These are phyloP conservation scores for Debaryomyces udenii DNA, from an alignment of 1,139 yeast species.

Conservation along the genomic window DNA sequence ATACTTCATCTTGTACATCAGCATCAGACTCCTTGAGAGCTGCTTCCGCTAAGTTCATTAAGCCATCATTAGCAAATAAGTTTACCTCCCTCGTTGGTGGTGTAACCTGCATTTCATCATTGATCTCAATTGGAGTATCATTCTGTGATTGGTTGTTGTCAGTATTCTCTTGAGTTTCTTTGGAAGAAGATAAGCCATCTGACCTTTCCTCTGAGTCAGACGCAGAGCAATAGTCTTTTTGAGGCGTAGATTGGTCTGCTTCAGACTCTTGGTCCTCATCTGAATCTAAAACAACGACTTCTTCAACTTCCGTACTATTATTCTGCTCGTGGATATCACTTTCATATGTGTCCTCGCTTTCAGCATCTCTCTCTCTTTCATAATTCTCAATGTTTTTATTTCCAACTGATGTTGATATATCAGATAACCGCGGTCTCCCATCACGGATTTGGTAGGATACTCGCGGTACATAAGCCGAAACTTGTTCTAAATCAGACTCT, in stretches of 20 bases:
- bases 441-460: not conserved
- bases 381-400: not conserved
- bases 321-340: constrained; percentile 2
- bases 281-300: not conserved
- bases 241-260: too few species aligned
- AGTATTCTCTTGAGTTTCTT: too few species aligned
- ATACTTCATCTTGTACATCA: not conserved
- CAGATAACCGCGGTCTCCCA: not conserved
- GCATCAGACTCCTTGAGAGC: constrained; percentile 12
- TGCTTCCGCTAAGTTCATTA: constrained; percentile 17
- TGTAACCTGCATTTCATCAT: too few species aligned
- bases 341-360: not conserved
- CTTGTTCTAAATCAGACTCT: not conserved
- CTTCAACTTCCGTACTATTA: not conserved
- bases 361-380: constrained; percentile 10
- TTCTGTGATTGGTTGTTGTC: too few species aligned
- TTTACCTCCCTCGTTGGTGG: constrained; percentile 1
- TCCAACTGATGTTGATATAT: not conserved
- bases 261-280: not conserved
- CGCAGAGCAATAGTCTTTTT: too few species aligned
- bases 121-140: too few species aligned
- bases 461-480: not conserved
- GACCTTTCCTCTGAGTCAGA: too few species aligned
- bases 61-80: constrained; percentile 10
- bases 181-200: too few species aligned